Evolutionary conservation across 345 rosid species (phyloP), one percentile per base, ranked within the genome.

Genomic region (Draba incana): DNA sequence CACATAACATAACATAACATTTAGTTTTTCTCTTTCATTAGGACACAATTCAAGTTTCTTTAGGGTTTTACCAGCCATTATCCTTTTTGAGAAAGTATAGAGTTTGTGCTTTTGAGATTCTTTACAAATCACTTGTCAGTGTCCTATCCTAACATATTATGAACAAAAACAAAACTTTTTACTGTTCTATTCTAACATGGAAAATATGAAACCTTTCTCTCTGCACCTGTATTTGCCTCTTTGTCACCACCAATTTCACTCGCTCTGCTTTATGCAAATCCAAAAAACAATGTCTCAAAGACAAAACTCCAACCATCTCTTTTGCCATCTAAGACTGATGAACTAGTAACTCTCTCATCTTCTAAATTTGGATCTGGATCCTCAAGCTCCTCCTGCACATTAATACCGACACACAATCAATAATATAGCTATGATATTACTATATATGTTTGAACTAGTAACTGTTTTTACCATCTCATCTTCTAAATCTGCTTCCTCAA

Each of bases 241-340:
- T 45, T 10, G 41, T 25, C 42, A 31, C 54, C 66, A 62, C 66
- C 39, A 15, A 3, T 10, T 31, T 62, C 42, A 62, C 42, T 62
- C 43, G 54, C 42, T 62, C 66, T 62, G 30, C 43, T 15, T 62
- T 42, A 3, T 10, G 5, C 42, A 16, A 15, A 27, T 15, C 4
- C 16, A 10, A 46, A 10, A 62, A 62, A 45, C 16, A 62, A 11
- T 10, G 42, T 46, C 52, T 61, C 53, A 61, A 38, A 45, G 28
- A 31, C 42, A 62, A 31, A 45, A 45, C 42, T 10, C 27, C 15
- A 30, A 61, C 27, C 53, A 44, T 62, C 30, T 61, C 15, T 33
- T 35, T 14, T 30, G 47, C 31, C 47, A 10, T 62, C 24, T 39
- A n/a, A 5, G 35, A 24, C 7, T 64, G 38, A 64, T 20, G 20